Evolutionary conservation across 768 basidiomycete genomes (phyloP).

Genomic region (Auriscalpium orientale): DNA sequence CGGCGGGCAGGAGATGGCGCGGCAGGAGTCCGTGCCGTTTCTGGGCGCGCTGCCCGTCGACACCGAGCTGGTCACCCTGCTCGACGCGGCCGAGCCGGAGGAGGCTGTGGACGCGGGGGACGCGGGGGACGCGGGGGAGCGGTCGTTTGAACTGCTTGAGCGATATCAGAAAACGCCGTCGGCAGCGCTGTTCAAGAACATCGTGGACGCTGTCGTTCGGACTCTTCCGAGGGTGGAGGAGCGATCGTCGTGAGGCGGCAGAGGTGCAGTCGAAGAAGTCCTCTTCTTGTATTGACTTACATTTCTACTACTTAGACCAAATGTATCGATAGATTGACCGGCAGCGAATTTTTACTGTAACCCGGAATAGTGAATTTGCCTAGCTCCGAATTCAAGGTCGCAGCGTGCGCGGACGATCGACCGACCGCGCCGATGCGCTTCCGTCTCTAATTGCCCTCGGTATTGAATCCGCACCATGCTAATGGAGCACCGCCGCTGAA

Average conservation of each 20-base stretch:
- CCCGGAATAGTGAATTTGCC: no score
- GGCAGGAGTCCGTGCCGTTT: constrained; percentile 63
- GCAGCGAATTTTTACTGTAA: no score
- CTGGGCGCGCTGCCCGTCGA: constrained; percentile 91
- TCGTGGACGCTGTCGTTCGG: constrained; percentile 40
- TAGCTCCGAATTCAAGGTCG: no score
- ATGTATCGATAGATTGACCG: no score
- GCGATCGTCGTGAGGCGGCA: not conserved
- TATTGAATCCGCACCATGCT: no score
- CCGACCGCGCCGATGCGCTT: no score
- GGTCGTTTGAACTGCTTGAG: constrained; percentile 45
- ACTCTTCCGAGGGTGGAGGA: constrained; percentile 14
- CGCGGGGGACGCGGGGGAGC: constrained; percentile 17
- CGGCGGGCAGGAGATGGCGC: constrained; percentile 85
- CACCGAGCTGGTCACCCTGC: constrained; percentile 76
- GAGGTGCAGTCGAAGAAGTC: not conserved
- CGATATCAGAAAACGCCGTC: constrained; percentile 65
- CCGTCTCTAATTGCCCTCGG: no score
- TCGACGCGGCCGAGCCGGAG: constrained; percentile 57
- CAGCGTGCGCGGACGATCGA: no score
- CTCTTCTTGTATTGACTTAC: not conserved
- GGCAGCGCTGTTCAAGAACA: constrained; percentile 55
- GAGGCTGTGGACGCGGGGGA: constrained; percentile 5
- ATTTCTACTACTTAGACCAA: not conserved
- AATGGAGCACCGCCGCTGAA: no score